Evolutionary conservation across 129 eudicot genomes (phyloP), one percentile per base, ranked within the genome.

Genomic region (Lonicera japonica): DNA sequence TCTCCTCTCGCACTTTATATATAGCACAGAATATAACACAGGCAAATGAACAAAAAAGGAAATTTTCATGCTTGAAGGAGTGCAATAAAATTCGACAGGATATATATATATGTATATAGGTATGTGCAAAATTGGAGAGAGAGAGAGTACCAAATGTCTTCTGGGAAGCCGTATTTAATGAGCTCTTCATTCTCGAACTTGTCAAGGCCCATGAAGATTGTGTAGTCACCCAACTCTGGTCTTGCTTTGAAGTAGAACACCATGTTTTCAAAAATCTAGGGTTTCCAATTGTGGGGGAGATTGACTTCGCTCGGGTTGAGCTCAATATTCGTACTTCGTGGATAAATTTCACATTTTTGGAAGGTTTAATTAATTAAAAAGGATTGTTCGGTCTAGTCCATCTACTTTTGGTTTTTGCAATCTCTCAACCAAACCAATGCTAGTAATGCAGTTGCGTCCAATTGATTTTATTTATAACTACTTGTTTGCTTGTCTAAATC

Each of bases 121-220:
- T 18, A 29, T 14, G 22, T 8, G 11, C 9, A 5, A 12, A 21
- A 34, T 29, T 0, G 10, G n/a, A n/a, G n/a, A n/a, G n/a, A n/a
- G n/a, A n/a, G n/a, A n/a, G n/a, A n/a, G 21, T 77, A 91, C 98
- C 98, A 91, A 19, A 91, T 91, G 81, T 91, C 98, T 84, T 91
- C 98, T 38, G 90, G 95, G 75, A 91, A 84, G 46, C 98, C 96
- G 74, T 82, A 87, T 87, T 84, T 91, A 88, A 91, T 87, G 68
- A 91, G 96, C 51, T 91, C 98, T 71, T 91, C 98, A 70, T 91
- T 91, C 75, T 91, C 98, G 62, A 71, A 77, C 85, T 91, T 91
- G 70, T 91, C 98, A 56, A 91, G 84, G 51, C 98, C 98, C 98
- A 91, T 91, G 83, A 91, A 91, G 67, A 91, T 87, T 70, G 98